Evolutionary conservation across 2,329 filamentous ascomycete species (phyloP), one percentile per base, ranked within the genome.

Genomic region (Biscogniauxia sp.): DNA sequence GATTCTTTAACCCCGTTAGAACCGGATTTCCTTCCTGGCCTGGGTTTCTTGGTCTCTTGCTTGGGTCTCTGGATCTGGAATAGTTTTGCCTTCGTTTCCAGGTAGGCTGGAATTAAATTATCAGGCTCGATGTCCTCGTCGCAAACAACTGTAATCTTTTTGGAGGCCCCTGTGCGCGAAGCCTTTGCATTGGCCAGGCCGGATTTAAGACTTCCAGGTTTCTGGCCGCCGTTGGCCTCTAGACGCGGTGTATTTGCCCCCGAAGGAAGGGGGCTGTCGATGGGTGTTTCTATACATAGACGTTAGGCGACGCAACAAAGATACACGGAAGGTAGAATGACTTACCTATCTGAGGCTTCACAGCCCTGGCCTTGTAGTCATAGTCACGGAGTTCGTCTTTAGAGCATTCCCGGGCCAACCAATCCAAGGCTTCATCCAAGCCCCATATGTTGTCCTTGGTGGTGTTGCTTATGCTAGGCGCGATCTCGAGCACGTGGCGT

Each of bases 341-440:
- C 67, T 49, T 72, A 74, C 74, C 73, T 61, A 65, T 59, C 63
- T 74, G 72, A 5, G 72, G 70, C 60, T 79, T 84, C 1, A 69
- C 53, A 1, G 73, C 68, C 32, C 76, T 80, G 15, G 70, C 68
- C 56, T 73, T 77, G 59, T 80, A 81, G 20, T 90, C 87, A 73
- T 95, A 96, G 53, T 86, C 82, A 5, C 90, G 90, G 41, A 94
- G 80, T 68, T 93, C 88, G 0, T 87, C 84, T 64, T 82, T 78
- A 15, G 82, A 78, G 68, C 89, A 91, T 72, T 95, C 86, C 65
- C 91, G 80, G n/a, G 92, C 91, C 57, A 98, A 82, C 92, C 93
- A 97, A 68, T 97, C 92, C 20, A 99, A 75, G 25, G 91, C 88
- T 75, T 97, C 93, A 63, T 96, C 89, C 41, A 98, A 78, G 9